Evolutionary conservation across 2,329 filamentous ascomycete genomes (phyloP).

Genomic region (Fusarium neocosmosporiellum): DNA sequence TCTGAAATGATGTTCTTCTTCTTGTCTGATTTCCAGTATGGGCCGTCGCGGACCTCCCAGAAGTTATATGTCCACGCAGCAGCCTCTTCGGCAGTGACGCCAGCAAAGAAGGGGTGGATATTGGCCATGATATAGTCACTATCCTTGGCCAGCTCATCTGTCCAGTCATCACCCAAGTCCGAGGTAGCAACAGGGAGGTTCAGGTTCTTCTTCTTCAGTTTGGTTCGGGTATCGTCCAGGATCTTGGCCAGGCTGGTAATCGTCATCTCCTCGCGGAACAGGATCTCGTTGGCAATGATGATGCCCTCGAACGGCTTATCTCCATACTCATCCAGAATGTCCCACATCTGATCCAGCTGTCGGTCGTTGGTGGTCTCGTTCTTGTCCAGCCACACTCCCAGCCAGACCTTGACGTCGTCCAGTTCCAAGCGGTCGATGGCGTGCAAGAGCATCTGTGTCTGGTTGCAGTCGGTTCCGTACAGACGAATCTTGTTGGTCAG

Average conservation of each 20-base stretch:
- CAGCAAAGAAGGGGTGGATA: conserved; percentile 95
- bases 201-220: conserved; percentile 75
- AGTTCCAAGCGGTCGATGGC: conserved; percentile 81
- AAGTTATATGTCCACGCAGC: conserved; percentile 86
- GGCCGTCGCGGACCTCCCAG: conserved; percentile 77
- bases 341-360: conserved; percentile 86
- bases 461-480: conserved; percentile 97
- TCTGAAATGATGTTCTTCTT: conserved; percentile 85
- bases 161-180: conserved; percentile 92
- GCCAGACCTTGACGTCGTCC: conserved; percentile 85
- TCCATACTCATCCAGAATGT: conserved; percentile 78
- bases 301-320: conserved; percentile 79
- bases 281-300: conserved; percentile 84
- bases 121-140: conserved; percentile 96
- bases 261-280: conserved; percentile 82
- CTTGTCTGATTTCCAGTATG: conserved; percentile 71
- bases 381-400: conserved; percentile 91
- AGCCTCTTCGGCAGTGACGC: conserved; percentile 74
- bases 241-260: conserved; percentile 70
- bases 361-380: conserved; percentile 86
- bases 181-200: conserved; percentile 85
- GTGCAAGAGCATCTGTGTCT: conserved; percentile 92
- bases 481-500: conserved; percentile 88
- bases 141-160: conserved; percentile 70
- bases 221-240: conserved; percentile 75